Conservation (phyloP, 2,329 filamentous ascomycete genomes). For the Talaromyces sp. region DNA sequence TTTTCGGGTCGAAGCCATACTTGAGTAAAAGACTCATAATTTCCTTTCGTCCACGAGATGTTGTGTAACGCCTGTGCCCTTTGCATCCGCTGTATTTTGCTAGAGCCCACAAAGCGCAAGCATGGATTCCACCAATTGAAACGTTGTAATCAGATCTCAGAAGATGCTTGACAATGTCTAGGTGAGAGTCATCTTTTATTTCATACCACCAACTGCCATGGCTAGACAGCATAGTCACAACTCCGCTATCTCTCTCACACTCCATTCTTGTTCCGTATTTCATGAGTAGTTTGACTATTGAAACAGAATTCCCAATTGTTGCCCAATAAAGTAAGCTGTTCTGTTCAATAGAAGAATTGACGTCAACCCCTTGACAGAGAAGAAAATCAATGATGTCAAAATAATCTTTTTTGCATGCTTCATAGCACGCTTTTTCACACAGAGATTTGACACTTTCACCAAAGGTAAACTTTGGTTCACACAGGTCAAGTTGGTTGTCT, state of each 20-base stretch:
- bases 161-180: neutral
- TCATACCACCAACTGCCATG: no score
- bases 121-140: conserved; percentile 3
- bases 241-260: neutral
- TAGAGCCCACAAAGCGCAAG: conserved; percentile 4
- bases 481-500: neutral
- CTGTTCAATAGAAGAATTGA: neutral
- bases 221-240: neutral
- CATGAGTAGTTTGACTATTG: neutral
- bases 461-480: neutral
- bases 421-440: neutral
- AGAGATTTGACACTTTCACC: neutral
- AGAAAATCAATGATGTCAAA: neutral
- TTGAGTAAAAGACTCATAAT: neutral
- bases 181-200: neutral
- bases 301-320: neutral
- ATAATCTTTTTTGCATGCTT: neutral
- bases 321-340: neutral
- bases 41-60: neutral
- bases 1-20: conserved; percentile 1
- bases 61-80: neutral
- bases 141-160: conserved; percentile 5
- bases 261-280: conserved; percentile 6
- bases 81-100: neutral
- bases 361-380: neutral